Conservation (phyloP, 768 basidiomycete genomes). For the Amanita exitialis region DNA sequence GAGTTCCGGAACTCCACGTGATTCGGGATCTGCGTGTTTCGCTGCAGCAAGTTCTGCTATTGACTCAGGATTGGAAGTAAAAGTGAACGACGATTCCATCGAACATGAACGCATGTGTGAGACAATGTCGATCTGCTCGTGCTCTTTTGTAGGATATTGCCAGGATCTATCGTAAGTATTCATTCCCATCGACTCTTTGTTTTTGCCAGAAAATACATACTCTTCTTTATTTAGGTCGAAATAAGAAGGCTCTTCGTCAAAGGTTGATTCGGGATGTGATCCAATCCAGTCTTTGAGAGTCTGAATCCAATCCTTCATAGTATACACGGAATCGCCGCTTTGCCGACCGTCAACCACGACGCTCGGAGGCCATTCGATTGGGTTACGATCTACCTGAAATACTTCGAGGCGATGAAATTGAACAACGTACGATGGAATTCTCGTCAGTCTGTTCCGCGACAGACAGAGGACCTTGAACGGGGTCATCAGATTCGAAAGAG, state of each 20-base stretch:
- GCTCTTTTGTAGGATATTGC: slow-evolving; percentile 27
- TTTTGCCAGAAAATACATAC: slow-evolving; percentile 16
- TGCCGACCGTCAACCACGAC: slow-evolving; percentile 35
- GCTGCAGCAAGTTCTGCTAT: slow-evolving; percentile 17
- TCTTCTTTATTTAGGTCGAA: slow-evolving; percentile 31
- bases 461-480: slow-evolving; percentile 67
- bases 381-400: slow-evolving; percentile 84
- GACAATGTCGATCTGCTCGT: slow-evolving; percentile 26
- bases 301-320: slow-evolving; percentile 64
- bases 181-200: neutral
- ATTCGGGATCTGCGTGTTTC: slow-evolving; percentile 14
- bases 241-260: slow-evolving; percentile 40
- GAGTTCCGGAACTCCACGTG: slow-evolving; percentile 37
- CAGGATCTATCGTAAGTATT: slow-evolving; percentile 23
- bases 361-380: slow-evolving; percentile 86
- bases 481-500: neutral
- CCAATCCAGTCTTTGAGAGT: slow-evolving; percentile 72
- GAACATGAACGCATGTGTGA: slow-evolving; percentile 55
- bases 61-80: slow-evolving; percentile 36
- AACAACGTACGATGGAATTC: slow-evolving; percentile 69
- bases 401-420: slow-evolving; percentile 67
- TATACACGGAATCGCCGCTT: slow-evolving; percentile 33
- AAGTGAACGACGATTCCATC: slow-evolving; percentile 44
- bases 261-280: slow-evolving; percentile 27
- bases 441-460: slow-evolving; percentile 73